Evolutionary conservation across 352 stramenopile species (phyloP).

Genomic region (Phytophthora nicotianae): DNA sequence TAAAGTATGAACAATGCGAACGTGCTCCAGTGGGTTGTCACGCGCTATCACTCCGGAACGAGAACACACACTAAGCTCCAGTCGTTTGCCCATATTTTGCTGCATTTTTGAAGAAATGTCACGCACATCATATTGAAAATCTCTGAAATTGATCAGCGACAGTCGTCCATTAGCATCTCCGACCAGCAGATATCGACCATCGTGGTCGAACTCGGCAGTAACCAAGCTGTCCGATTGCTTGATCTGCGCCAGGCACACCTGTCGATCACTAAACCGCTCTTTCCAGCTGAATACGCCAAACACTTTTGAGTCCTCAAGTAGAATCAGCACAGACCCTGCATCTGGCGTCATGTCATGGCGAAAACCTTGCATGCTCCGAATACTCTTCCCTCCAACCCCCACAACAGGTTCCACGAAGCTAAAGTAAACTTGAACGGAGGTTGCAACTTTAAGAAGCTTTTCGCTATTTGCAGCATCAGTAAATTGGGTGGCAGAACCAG

Average conservation of each 20-base stretch:
- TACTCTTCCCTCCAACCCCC: conserved; percentile 5
- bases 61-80: conserved; percentile 31
- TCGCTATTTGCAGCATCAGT: background rate
- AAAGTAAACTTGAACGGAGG: conserved; percentile 45
- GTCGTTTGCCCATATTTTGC: conserved; percentile 23
- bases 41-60: conserved; percentile 37
- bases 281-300: conserved; percentile 59
- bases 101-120: background rate
- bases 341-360: conserved; percentile 27
- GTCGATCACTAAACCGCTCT: conserved; percentile 62
- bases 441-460: background rate
- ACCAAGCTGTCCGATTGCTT: conserved; percentile 20
- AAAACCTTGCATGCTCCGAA: conserved; percentile 24
- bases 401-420: conserved; percentile 48
- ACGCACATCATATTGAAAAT: conserved; percentile 26
- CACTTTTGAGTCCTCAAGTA: conserved; percentile 28
- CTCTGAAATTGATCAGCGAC: conserved; percentile 40
- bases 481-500: conserved; percentile 17
- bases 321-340: conserved; percentile 41
- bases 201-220: conserved; percentile 24
- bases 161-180: conserved; percentile 32
- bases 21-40: conserved; percentile 43
- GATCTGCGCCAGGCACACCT: conserved; percentile 42
- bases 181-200: conserved; percentile 43
- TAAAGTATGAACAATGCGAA: conserved; percentile 35